These are phyloP conservation scores for Colletotrichum shisoi DNA, from an alignment of 2,329 filamentous ascomycete species.

Conservation along the genomic window DNA sequence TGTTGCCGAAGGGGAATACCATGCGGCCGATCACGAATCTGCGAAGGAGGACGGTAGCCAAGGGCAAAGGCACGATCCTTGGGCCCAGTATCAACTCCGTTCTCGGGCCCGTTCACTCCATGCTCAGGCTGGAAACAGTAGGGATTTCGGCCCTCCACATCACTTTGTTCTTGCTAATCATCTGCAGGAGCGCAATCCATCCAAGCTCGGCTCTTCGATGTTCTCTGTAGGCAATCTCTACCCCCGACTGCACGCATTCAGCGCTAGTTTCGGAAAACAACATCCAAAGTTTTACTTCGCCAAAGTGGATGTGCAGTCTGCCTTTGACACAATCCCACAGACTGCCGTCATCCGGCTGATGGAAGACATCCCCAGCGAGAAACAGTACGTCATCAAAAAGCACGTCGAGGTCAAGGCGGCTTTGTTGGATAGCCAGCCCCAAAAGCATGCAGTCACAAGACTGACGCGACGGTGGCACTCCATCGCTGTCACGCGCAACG, in stretches of 20 bases:
- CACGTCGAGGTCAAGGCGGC: conserved; percentile 74
- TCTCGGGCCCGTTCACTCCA: conserved; percentile 76
- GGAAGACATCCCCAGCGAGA: conserved; percentile 61
- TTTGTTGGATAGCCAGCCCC: conserved; percentile 40
- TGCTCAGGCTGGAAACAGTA: conserved; percentile 81
- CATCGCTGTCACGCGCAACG: conserved; percentile 56
- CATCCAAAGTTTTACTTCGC: conserved; percentile 75
- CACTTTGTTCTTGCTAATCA: neutral
- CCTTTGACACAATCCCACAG: conserved; percentile 96
- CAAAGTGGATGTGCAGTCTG: conserved; percentile 89
- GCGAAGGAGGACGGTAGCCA: conserved; percentile 66
- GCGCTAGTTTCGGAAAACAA: conserved; percentile 54
- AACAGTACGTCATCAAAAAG: conserved; percentile 74
- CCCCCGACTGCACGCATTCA: conserved; percentile 74
- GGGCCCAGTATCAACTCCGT: conserved; percentile 56
- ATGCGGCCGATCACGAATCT: conserved; percentile 90
- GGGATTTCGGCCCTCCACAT: conserved; percentile 29
- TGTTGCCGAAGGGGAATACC: conserved; percentile 80
- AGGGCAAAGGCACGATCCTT: conserved; percentile 69
- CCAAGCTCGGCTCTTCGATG: conserved; percentile 77
- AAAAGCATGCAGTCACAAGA: conserved; percentile 48
- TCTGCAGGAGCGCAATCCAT: conserved; percentile 56
- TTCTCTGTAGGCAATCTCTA: conserved; percentile 86
- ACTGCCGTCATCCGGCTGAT: conserved; percentile 73
- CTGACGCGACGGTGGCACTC: conserved; percentile 61